phyloP scores from a whole-genome alignment of 805 yeast species.

The Wickerhamomyces alni region DNA sequence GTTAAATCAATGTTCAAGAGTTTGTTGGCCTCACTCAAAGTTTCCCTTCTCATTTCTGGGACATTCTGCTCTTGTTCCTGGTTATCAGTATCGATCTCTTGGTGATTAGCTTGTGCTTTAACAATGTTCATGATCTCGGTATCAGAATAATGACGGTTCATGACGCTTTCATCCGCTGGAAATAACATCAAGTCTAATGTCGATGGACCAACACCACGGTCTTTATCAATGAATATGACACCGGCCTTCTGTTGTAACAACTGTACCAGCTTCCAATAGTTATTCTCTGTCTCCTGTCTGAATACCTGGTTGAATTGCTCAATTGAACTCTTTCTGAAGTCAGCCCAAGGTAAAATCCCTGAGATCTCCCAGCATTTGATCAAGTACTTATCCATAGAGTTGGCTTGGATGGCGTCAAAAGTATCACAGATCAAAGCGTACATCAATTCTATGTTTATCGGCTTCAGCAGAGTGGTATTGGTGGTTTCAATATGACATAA shows the following conservation, averaged over 20 bases:
- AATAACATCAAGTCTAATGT: slow-evolving; percentile 27
- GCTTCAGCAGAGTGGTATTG: background rate
- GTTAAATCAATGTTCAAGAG: slow-evolving; percentile 9
- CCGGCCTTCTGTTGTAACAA: slow-evolving; percentile 8
- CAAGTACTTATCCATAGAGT: background rate
- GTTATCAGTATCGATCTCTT: background rate
- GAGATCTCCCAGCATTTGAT: slow-evolving; percentile 8
- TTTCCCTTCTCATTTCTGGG: background rate
- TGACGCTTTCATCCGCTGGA: slow-evolving; percentile 30
- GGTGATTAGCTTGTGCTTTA: slow-evolving; percentile 4
- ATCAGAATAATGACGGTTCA: slow-evolving; percentile 27
- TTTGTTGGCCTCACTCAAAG: slow-evolving; percentile 5
- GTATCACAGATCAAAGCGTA: slow-evolving; percentile 4
- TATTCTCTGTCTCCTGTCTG: background rate
- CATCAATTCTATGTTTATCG: slow-evolving; percentile 1
- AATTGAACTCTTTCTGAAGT: background rate
- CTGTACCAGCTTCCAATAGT: slow-evolving; percentile 3
- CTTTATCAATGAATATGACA: slow-evolving; percentile 3
- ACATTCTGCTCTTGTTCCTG: too few relatives aligned
- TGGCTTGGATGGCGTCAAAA: background rate
- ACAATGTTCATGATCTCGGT: slow-evolving; percentile 25
- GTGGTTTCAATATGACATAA: slow-evolving; percentile 2
- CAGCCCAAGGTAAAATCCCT: background rate
- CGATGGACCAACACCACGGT: slow-evolving; percentile 6
- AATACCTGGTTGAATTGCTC: background rate